These are phyloP conservation scores for Penstemon davidsonii DNA, from an alignment of 257 asterid species.

Conservation along the genomic window DNA sequence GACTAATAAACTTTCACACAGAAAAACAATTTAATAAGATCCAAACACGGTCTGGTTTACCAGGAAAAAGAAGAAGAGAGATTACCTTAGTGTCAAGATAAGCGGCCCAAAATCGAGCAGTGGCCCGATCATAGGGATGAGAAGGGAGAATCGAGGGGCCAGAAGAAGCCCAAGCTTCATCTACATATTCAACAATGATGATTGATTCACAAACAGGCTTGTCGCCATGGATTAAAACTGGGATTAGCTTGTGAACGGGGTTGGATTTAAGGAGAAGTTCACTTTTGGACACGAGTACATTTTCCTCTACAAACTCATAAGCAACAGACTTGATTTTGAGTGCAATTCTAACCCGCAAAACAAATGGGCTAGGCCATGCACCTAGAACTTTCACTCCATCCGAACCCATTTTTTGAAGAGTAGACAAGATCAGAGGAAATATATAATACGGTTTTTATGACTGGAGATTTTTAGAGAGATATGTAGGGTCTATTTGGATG, in stretches of 20 bases:
- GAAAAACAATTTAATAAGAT: too few relatives aligned
- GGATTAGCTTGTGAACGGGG: conserved; percentile 48
- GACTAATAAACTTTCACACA: too few relatives aligned
- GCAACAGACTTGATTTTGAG: conserved; percentile 42
- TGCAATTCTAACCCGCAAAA: conserved; percentile 41
- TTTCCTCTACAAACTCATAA: conserved; percentile 36
- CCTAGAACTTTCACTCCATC: conserved; percentile 41
- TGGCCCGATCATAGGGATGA: conserved; percentile 47
- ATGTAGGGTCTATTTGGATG: too few relatives aligned
- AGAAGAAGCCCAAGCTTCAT: conserved; percentile 43
- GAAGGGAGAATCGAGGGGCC: conserved; percentile 48
- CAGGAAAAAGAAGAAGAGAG: too few relatives aligned
- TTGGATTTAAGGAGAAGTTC: conserved; percentile 43
- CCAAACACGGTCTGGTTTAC: too few relatives aligned
- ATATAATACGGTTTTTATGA: too few relatives aligned
- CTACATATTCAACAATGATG: conserved; percentile 45
- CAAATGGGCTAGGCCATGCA: conserved; percentile 45
- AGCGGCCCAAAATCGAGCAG: conserved; percentile 48
- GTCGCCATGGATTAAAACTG: conserved; percentile 47
- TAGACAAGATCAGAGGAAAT: too few relatives aligned
- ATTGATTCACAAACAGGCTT: conserved; percentile 48
- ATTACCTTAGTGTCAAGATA: conserved; percentile 36
- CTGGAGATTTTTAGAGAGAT: too few relatives aligned
- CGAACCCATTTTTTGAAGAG: conserved; percentile 12
- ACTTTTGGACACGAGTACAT: conserved; percentile 24